A percentile compares a stretch with the other conserved stretches of the same genome.
phyloP scores from a whole-genome alignment of 371 early-diverging fungal genomes.

The Mortierella sp. region DNA sequence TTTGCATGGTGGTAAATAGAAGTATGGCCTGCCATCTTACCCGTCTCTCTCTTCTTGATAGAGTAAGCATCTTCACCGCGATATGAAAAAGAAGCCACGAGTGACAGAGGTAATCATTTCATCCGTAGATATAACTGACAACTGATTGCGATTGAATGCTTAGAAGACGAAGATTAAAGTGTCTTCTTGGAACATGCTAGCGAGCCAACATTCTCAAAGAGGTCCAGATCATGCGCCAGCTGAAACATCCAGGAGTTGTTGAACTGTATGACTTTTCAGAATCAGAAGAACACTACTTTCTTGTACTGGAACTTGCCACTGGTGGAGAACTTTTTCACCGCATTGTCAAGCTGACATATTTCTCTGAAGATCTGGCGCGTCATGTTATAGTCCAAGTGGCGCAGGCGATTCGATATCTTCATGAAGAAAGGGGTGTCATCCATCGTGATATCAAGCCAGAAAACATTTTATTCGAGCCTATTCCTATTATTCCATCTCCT shows the following conservation, averaged over 20 bases:
- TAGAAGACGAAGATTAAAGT: not conserved
- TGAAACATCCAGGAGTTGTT: slow-evolving; percentile 85
- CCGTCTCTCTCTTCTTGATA: slow-evolving; percentile 3
- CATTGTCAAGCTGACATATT: slow-evolving; percentile 82
- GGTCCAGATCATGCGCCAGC: slow-evolving; percentile 85
- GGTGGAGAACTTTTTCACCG: slow-evolving; percentile 92
- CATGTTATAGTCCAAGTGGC: slow-evolving; percentile 83
- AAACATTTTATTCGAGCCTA: slow-evolving; percentile 89
- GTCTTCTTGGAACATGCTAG: slow-evolving; percentile 54
- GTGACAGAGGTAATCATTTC: slow-evolving; percentile 60
- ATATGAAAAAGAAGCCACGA: slow-evolving; percentile 62
- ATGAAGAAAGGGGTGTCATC: slow-evolving; percentile 75
- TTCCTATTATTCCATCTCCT: slow-evolving; percentile 71
- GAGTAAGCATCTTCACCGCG: slow-evolving; percentile 57
- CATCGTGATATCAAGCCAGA: slow-evolving; percentile 97
- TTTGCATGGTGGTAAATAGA: not conserved
- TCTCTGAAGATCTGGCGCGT: slow-evolving; percentile 81
- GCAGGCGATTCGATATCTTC: slow-evolving; percentile 85
- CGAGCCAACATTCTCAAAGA: slow-evolving; percentile 88
- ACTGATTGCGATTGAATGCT: not conserved
- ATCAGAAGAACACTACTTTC: slow-evolving; percentile 73
- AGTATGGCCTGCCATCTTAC: not conserved
- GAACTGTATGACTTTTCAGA: slow-evolving; percentile 75
- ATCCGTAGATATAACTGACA: not conserved
- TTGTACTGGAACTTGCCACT: slow-evolving; percentile 86